phyloP scores from a whole-genome alignment of 2,329 filamentous ascomycete species.

The Cadophora sp. region DNA sequence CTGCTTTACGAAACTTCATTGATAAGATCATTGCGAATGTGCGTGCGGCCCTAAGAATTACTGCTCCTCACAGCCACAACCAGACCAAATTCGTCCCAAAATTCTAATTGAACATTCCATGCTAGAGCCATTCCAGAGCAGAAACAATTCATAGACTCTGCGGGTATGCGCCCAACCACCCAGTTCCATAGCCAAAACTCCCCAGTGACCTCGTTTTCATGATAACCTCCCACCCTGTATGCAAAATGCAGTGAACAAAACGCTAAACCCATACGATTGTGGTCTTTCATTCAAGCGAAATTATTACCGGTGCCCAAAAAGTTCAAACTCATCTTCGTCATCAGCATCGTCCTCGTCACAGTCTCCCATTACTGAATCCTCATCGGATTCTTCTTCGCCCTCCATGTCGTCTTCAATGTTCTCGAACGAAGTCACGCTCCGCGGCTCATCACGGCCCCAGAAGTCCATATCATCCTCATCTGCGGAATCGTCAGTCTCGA shows the following conservation, averaged over 20 bases:
- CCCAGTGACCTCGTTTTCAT: neutral
- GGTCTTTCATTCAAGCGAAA: conserved; percentile 12
- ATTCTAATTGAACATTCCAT: neutral
- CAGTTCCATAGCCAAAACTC: neutral
- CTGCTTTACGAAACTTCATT: neutral
- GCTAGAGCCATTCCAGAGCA: neutral
- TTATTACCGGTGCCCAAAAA: conserved; percentile 57
- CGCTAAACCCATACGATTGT: neutral
- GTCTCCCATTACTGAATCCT: conserved; percentile 45
- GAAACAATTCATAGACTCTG: neutral
- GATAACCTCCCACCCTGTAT: conserved; percentile 9
- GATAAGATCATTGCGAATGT: neutral
- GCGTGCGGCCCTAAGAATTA: neutral
- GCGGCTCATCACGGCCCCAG: conserved; percentile 54
- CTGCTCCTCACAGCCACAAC: neutral
- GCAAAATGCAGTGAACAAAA: neutral
- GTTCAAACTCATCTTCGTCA: conserved; percentile 55
- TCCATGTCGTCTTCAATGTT: conserved; percentile 39
- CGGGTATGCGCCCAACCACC: neutral
- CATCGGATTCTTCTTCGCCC: conserved; percentile 47
- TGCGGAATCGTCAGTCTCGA: conserved; percentile 54
- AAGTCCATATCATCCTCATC: conserved; percentile 57
- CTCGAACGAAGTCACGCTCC: conserved; percentile 38
- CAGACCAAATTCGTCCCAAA: neutral
- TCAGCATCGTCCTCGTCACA: conserved; percentile 51